Evolutionary conservation across 2,329 filamentous ascomycete genomes (phyloP), one percentile per base, ranked within the genome.

Genomic region (Didymella pinodella): DNA sequence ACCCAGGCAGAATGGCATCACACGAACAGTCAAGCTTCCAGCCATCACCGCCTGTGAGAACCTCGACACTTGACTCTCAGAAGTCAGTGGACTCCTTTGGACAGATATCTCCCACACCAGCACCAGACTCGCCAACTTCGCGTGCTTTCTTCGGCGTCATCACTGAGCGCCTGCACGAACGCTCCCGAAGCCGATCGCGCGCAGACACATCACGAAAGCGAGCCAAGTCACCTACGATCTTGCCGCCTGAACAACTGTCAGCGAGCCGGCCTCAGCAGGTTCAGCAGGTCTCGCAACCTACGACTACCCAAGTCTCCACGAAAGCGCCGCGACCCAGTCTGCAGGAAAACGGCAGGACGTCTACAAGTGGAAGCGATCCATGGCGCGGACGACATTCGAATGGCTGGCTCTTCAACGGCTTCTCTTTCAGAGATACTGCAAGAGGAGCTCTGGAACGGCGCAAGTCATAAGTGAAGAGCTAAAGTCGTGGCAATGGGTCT

Each of bases 321-420:
- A 71, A 72, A 40, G 45, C 63, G 3, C 34, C 52, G 22, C 62
- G 70, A 53, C 69, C 72, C 4, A 68, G 65, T 49, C 54, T 72
- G 11, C 66, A 71, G n/a, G 55, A 59, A 12, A 44, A 65, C 4
- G 58, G 65, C 12, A 63, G 75, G 48, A 61, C 68, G 28, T 70
- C 69, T 61, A 74, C 72, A 4, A 64, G 62, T 47, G 69, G 68
- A 46, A 73, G 71, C 59, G 72, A 77, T 56, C 67, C 70, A 55
- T 77, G 75, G 75, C 65, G 67, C 10, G 74, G 74, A 50, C 69
- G 76, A 7, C 76, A 78, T 59, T 75, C 75, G 25, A 78, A 78
- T 54, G 71, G 72, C 8, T 78, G 76, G 76, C 64, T 78, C 4
- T 78, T 78, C 55, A 71, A 71, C 41, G 74, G 71, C 40, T 77